phyloP scores from a whole-genome alignment of 768 basidiomycete genomes.

The Leccinum subgranulosum region DNA sequence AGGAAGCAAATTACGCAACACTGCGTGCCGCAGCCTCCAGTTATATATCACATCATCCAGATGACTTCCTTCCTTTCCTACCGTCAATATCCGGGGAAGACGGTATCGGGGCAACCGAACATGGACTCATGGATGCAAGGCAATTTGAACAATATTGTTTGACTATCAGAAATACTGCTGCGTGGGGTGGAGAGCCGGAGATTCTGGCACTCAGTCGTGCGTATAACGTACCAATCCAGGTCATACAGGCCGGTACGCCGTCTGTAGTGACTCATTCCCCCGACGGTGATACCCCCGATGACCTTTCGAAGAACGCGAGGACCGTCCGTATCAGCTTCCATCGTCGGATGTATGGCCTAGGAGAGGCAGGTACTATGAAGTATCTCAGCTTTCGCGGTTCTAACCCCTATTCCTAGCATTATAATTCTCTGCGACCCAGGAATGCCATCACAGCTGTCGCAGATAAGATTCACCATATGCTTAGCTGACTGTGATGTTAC shows the following conservation, averaged over 20 bases:
- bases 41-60: slow-evolving; percentile 78
- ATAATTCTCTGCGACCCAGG: slow-evolving; percentile 78
- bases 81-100: slow-evolving; percentile 74
- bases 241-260: slow-evolving; percentile 81
- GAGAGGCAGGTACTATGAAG: slow-evolving; percentile 64
- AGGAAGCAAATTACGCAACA: slow-evolving; percentile 55
- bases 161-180: slow-evolving; percentile 75
- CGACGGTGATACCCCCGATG: slow-evolving; percentile 28
- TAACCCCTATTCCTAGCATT: slow-evolving; percentile 54
- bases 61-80: slow-evolving; percentile 93
- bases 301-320: slow-evolving; percentile 32
- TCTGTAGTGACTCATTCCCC: slow-evolving; percentile 83
- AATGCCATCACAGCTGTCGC: slow-evolving; percentile 25
- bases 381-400: not conserved
- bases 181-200: slow-evolving; percentile 98
- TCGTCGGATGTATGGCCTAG: slow-evolving; percentile 89
- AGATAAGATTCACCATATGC: slow-evolving; percentile 30
- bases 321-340: slow-evolving; percentile 86
- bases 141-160: slow-evolving; percentile 75
- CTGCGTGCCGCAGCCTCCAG: slow-evolving; percentile 70
- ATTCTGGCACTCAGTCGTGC: slow-evolving; percentile 83
- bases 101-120: slow-evolving; percentile 53
- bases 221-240: slow-evolving; percentile 83
- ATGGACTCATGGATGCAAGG: slow-evolving; percentile 64
- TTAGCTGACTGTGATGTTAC: slow-evolving; percentile 18